Evolutionary conservation across 139 green algal species (phyloP).

Genomic region (Ettlia oleoabundans): DNA sequence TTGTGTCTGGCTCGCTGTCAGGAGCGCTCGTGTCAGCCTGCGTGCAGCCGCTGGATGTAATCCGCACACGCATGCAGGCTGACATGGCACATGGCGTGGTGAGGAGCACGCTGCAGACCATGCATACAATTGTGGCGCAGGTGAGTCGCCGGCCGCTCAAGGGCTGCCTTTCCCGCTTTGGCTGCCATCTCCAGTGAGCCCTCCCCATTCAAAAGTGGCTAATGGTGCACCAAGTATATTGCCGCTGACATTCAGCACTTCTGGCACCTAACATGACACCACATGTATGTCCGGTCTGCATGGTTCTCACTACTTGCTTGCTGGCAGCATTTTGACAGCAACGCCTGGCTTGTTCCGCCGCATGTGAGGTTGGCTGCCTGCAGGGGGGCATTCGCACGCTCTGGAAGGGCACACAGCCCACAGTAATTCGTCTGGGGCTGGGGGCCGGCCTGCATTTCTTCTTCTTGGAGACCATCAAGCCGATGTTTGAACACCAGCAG

Average conservation of each 20-base stretch:
- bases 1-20: slow-evolving; percentile 55
- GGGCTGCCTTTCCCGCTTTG: no score
- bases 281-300: neutral
- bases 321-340: no score
- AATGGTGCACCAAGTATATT: no score
- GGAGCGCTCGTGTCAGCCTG: slow-evolving; percentile 62
- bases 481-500: slow-evolving; percentile 43
- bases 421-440: slow-evolving; percentile 74
- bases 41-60: slow-evolving; percentile 86
- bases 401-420: slow-evolving; percentile 80
- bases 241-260: no score
- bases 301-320: no score
- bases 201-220: no score
- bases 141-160: no score
- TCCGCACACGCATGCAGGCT: slow-evolving; percentile 88
- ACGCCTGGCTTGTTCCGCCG: no score
- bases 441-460: slow-evolving; percentile 85
- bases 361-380: neutral
- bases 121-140: slow-evolving; percentile 50
- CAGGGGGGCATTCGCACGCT: slow-evolving; percentile 52
- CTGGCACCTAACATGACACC: no score
- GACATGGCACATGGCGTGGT: slow-evolving; percentile 61
- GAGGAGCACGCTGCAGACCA: slow-evolving; percentile 45
- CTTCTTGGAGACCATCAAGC: slow-evolving; percentile 67
- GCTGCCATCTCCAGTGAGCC: no score